phyloP scores from a whole-genome alignment of 768 basidiomycete species.

The Phaeotremella fagi region DNA sequence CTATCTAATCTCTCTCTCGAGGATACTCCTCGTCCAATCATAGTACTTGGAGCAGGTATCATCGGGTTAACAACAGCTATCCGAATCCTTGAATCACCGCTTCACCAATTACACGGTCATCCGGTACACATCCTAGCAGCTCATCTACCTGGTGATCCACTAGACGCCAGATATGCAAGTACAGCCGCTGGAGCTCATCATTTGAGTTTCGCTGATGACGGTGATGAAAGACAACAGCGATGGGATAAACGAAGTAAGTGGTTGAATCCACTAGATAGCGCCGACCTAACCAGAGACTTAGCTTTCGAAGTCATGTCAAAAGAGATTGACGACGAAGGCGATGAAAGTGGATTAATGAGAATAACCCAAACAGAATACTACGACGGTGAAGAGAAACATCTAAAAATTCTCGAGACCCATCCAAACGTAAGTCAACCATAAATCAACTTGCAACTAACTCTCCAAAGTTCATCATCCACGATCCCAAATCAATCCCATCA shows the following conservation, averaged over 20 bases:
- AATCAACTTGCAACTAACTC: neutral
- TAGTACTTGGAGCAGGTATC: slow-evolving; percentile 48
- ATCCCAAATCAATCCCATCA: neutral
- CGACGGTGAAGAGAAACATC: slow-evolving; percentile 35
- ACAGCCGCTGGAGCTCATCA: slow-evolving; percentile 48
- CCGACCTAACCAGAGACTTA: slow-evolving; percentile 5
- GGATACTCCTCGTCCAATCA: slow-evolving; percentile 14
- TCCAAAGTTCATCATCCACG: neutral
- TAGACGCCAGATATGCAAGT: slow-evolving; percentile 35
- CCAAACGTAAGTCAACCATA: slow-evolving; percentile 39
- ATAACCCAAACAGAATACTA: slow-evolving; percentile 48
- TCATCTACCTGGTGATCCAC: slow-evolving; percentile 41
- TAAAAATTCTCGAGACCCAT: slow-evolving; percentile 44
- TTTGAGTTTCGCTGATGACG: slow-evolving; percentile 45
- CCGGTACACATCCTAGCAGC: slow-evolving; percentile 43
- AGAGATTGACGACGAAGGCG: slow-evolving; percentile 25
- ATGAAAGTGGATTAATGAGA: slow-evolving; percentile 36
- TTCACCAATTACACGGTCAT: neutral
- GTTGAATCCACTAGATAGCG: neutral
- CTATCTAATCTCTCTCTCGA: no score
- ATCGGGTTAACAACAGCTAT: slow-evolving; percentile 49
- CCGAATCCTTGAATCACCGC: slow-evolving; percentile 30
- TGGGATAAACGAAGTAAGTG: slow-evolving; percentile 42
- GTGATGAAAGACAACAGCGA: slow-evolving; percentile 37
- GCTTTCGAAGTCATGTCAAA: slow-evolving; percentile 43